Base-by-base conservation (phyloP, 208 protist genomes). In the Novymonas esmeraldas region DNA sequence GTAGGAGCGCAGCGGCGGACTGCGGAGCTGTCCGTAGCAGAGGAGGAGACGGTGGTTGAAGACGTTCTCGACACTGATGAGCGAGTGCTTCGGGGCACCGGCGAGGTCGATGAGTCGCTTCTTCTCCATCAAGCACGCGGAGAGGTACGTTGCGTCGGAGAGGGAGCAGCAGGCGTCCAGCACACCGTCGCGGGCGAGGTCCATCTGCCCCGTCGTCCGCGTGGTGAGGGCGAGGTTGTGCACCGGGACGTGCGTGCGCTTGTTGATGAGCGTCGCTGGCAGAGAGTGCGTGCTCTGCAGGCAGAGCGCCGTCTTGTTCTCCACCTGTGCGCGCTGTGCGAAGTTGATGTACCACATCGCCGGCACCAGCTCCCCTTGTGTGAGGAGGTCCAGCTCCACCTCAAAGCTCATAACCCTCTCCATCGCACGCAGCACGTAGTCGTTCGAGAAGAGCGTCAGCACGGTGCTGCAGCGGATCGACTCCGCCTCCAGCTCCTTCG, bases 1-100 rank as follows among this genome's bases (percentile, higher is more conserved):
- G 63, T 95, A 95, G n/a, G 84, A 73, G 28, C 75, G 78, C 57
- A 92, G 84, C 11, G 82, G 77, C 9, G 89, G 89, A 45, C 79
- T 92, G 24, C 75, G 89, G 63, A 95, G 73, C 57, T 78, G 60
- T 29, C 77, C 74, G 59, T 91, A 86, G 72, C 82, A 92, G 45
- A 85, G 84, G 73, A 70, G 50, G 42, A 90, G 79, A 60, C 89
- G 89, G 68, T 95, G 81, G 70, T 95, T 92, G 68, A 95, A 95
- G 50, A 59, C 64, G 66, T 91, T 83, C 61, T 89, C 86, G 29
- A 83, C 78, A 14, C 68, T 79, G 44, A 91, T 82, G 24, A 93
- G 73, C 4, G 84, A 78, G 52, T 81, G 64, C 64, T 77, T 79
- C 22, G 82, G 63, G 14, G 70, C 56, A 51, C 75, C 77, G 54